Percentiles rank a stretch among this genome's conserved stretches.
Conservation (phyloP, 1,284 basidiomycete species). For the Melampsora americana region DNA sequence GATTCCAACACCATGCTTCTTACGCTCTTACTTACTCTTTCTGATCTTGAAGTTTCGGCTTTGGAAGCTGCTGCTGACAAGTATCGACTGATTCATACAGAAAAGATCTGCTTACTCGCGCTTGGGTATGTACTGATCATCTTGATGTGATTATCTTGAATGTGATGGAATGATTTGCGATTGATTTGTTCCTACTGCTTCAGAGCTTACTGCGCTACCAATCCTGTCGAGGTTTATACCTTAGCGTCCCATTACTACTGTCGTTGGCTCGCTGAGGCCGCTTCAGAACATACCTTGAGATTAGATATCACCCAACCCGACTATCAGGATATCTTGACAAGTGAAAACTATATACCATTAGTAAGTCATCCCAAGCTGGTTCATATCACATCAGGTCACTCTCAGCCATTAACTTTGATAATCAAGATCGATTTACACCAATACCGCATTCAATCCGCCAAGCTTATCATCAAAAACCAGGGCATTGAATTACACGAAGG, state of each 20-base stretch:
- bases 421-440: conserved; percentile 26
- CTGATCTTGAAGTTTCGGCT: conserved; percentile 18
- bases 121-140: conserved; percentile 14
- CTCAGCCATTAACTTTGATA: not conserved
- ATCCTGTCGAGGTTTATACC: conserved; percentile 37
- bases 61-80: conserved; percentile 36
- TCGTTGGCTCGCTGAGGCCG: conserved; percentile 24
- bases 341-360: conserved; percentile 22
- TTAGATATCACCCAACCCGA: conserved; percentile 27
- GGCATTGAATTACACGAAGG: not conserved
- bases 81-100: conserved; percentile 20
- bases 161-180: not conserved
- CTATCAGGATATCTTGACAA: conserved; percentile 32
- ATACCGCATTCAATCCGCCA: conserved; percentile 3
- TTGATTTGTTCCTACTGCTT: not conserved
- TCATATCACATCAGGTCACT: not conserved
- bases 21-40: not conserved
- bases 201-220: conserved; percentile 25
- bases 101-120: conserved; percentile 37
- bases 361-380: conserved; percentile 1
- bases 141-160: not conserved
- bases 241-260: conserved; percentile 35
- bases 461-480: not conserved
- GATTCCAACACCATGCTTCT: not conserved
- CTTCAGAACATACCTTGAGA: conserved; percentile 27